Percentiles rank a stretch among this genome's conserved stretches.
Evolutionary conservation across 495 filamentous ascomycete species (phyloP).

Genomic region (Xeromyces bisporus): DNA sequence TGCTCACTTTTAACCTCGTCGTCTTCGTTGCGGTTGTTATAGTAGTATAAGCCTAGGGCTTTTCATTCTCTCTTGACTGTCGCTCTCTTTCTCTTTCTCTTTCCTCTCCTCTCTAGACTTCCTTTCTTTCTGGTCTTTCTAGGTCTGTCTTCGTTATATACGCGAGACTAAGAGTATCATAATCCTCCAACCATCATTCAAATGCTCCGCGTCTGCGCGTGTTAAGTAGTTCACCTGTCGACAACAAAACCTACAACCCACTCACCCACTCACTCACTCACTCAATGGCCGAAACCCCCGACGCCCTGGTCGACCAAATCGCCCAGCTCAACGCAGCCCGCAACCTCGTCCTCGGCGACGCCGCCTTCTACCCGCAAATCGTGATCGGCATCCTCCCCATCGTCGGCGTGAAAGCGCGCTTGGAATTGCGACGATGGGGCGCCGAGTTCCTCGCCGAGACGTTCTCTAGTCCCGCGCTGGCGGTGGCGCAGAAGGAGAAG

Average conservation of each 20-base stretch:
- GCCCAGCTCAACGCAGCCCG: slow-evolving; percentile 74
- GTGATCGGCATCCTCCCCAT: slow-evolving; percentile 80
- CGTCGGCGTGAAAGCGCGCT: slow-evolving; percentile 50
- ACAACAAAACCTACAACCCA: no score
- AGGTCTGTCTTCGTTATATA: no score
- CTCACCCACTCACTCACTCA: neutral
- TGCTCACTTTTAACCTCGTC: no score
- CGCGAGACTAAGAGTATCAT: no score
- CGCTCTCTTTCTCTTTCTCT: neutral
- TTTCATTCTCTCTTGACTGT: neutral
- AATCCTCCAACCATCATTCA: neutral
- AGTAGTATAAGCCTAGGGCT: no score
- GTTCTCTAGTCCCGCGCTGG: slow-evolving; percentile 70
- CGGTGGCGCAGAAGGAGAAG: slow-evolving; percentile 55
- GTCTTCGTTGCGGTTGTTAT: no score
- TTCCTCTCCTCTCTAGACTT: neutral
- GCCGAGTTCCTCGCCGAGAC: slow-evolving; percentile 92
- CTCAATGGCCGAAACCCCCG: slow-evolving; percentile 25
- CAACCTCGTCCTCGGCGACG: slow-evolving; percentile 68
- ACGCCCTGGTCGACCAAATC: slow-evolving; percentile 55
- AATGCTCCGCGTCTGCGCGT: neutral
- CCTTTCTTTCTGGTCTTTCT: no score
- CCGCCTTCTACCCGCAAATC: slow-evolving; percentile 73
- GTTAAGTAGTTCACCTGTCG: neutral
- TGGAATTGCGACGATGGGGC: slow-evolving; percentile 88